A percentile compares a stretch with the other conserved stretches of the same genome.
phyloP scores from a whole-genome alignment of 1,284 basidiomycete genomes.

The Ustilago xerochloae region DNA sequence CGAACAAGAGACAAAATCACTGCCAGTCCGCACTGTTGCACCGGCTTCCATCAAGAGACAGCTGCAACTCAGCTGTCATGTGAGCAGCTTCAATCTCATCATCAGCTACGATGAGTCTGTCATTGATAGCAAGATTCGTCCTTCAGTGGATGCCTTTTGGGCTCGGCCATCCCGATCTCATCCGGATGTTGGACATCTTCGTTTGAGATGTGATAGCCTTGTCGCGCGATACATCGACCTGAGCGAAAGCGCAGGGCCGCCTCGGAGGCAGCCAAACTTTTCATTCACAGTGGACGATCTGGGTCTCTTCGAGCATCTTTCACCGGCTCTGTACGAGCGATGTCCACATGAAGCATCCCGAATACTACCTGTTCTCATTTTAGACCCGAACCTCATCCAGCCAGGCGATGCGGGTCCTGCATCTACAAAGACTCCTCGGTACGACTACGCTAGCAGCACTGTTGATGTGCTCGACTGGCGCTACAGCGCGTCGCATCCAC shows the following conservation, averaged over 20 bases:
- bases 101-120: constrained; percentile 39
- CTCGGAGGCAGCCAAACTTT: not conserved
- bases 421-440: constrained; percentile 7
- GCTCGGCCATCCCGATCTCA: constrained; percentile 38
- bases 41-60: not conserved
- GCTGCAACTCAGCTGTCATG: constrained; percentile 9
- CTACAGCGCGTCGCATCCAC: constrained; percentile 4
- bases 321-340: constrained; percentile 12
- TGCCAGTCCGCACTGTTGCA: not conserved
- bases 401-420: not conserved
- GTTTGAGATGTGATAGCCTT: constrained; percentile 38
- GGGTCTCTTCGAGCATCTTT: constrained; percentile 42
- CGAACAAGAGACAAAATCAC: not conserved
- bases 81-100: constrained; percentile 36
- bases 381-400: constrained; percentile 33
- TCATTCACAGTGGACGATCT: constrained; percentile 25
- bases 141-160: constrained; percentile 43
- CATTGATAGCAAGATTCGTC: not conserved
- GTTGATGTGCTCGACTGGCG: constrained; percentile 50
- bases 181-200: constrained; percentile 52
- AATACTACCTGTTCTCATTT: constrained; percentile 36
- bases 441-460: constrained; percentile 35
- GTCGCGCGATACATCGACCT: constrained; percentile 5
- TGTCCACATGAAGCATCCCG: constrained; percentile 16
- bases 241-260: not conserved